Base-by-base conservation (phyloP, 306 rosid species). In the Gillenia trifoliata region DNA sequence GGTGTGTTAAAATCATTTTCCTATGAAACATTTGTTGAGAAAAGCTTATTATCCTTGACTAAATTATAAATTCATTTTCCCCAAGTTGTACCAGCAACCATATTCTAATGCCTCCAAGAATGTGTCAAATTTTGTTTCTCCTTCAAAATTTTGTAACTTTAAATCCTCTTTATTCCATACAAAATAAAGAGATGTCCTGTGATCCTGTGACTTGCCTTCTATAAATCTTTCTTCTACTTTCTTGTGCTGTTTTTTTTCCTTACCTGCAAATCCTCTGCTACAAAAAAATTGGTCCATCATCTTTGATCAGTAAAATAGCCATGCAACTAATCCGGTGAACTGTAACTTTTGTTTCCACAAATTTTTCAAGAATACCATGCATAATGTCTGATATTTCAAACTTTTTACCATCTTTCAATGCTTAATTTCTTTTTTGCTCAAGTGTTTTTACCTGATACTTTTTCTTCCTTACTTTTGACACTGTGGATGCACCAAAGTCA, bases 401-500 rank as follows among this genome's bases (percentile, higher is more conserved):
- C 61, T 52, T 71, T 22, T 11, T 8, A 54, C 63, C 10, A 8
- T 55, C 34, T 54, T 55, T 55, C 16, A 71, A 15, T 55, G 36
- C 19, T 45, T 45, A 13, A 15, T 9, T 20, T 63, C 40, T 20
- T 9, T 52, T 74, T 12, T 52, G 54, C 49, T 64, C 31, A 41
- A 59, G 72, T 38, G 8, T 64, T 31, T 30, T 62, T 47, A 19
- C 15, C n/a, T 31, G 38, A 28, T 63, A 8, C 11, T 10, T 25
- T 41, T 56, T 8, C 36, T 25, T 45, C 25, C 38, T 64, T 34
- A 30, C 15, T 57, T 43, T 70, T 33, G 49, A 57, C 30, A 29
- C 2, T 13, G 25, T 63, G 65, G 67, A 49, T 34, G 49, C 78
- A 70, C 81, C 73, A 84, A 77, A 79, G 77, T 38, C 68, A 8